phyloP scores from a whole-genome alignment of 495 filamentous ascomycete species.

The Podospora australis region DNA sequence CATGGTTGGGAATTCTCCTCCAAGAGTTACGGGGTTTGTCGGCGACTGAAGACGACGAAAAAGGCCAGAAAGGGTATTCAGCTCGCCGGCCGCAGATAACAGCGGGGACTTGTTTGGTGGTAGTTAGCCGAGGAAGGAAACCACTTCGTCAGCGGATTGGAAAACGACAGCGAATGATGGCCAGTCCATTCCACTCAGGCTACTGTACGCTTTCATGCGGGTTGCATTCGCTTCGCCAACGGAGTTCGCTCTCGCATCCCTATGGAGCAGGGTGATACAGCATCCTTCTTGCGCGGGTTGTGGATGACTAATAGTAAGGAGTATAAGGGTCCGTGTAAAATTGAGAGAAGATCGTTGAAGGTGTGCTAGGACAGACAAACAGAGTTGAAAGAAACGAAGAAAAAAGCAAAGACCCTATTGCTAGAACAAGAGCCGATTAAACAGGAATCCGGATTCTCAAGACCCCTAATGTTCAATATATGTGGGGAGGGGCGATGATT shows the following conservation, averaged over 20 bases:
- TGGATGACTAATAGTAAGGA: not conserved
- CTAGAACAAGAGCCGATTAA: too few species aligned
- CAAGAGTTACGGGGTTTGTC: too few species aligned
- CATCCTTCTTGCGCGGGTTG: too few species aligned
- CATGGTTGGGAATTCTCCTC: slow-evolving; percentile 35
- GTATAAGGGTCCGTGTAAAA: not conserved
- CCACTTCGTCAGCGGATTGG: slow-evolving; percentile 19
- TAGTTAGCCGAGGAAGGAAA: slow-evolving; percentile 26
- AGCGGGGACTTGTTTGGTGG: slow-evolving; percentile 8
- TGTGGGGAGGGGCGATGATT: too few species aligned
- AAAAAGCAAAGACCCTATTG: too few species aligned
- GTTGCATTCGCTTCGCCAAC: slow-evolving; percentile 13
- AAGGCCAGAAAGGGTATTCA: slow-evolving; percentile 13
- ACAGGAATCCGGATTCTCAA: too few species aligned
- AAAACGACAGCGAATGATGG: slow-evolving; percentile 16
- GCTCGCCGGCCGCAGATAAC: slow-evolving; percentile 12
- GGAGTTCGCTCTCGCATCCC: not conserved
- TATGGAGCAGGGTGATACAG: not conserved
- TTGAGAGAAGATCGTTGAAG: too few species aligned
- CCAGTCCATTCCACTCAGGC: slow-evolving; percentile 14
- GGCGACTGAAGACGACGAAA: too few species aligned
- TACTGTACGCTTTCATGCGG: not conserved
- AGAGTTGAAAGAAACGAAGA: too few species aligned
- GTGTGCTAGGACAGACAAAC: too few species aligned
- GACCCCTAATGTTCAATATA: too few species aligned